Evolutionary conservation across 768 basidiomycete species (phyloP).

Genomic region (Tephrocybe sp.): DNA sequence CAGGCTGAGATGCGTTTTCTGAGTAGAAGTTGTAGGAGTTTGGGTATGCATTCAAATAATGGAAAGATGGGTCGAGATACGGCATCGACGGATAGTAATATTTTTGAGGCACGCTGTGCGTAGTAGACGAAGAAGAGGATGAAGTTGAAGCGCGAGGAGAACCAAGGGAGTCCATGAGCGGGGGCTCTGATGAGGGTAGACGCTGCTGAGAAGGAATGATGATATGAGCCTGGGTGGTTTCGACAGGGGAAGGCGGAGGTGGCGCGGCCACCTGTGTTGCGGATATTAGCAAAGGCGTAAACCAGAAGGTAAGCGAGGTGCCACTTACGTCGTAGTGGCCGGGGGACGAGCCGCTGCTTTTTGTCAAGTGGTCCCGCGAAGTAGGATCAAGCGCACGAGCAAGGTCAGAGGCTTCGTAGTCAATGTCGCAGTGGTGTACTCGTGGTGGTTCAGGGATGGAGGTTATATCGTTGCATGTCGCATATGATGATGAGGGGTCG

Average conservation of each 20-base stretch:
- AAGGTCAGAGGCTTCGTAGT: background rate
- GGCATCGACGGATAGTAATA: background rate
- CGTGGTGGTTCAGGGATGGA: background rate
- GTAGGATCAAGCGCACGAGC: constrained; percentile 1
- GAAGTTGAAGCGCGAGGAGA: constrained; percentile 10
- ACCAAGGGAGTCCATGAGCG: constrained; percentile 21
- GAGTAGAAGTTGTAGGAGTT: constrained; percentile 7
- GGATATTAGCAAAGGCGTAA: constrained; percentile 3
- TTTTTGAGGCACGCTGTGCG: background rate
- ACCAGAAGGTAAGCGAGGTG: background rate
- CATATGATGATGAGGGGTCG: background rate
- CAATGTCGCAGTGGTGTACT: background rate
- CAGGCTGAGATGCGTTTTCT: constrained; percentile 4
- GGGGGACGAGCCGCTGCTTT: background rate
- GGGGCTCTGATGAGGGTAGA: background rate
- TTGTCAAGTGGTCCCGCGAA: background rate
- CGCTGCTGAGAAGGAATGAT: constrained; percentile 10
- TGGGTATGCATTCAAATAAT: constrained; percentile 1
- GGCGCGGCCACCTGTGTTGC: background rate
- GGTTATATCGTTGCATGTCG: background rate
- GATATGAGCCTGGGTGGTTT: constrained; percentile 1
- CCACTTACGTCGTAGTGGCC: constrained; percentile 13
- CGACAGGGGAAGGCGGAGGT: background rate
- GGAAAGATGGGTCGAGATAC: constrained; percentile 2
- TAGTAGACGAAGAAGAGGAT: background rate